These are phyloP conservation scores for Triticum monococcum DNA, from an alignment of 176 grass and related monocot species.

Conservation along the genomic window DNA sequence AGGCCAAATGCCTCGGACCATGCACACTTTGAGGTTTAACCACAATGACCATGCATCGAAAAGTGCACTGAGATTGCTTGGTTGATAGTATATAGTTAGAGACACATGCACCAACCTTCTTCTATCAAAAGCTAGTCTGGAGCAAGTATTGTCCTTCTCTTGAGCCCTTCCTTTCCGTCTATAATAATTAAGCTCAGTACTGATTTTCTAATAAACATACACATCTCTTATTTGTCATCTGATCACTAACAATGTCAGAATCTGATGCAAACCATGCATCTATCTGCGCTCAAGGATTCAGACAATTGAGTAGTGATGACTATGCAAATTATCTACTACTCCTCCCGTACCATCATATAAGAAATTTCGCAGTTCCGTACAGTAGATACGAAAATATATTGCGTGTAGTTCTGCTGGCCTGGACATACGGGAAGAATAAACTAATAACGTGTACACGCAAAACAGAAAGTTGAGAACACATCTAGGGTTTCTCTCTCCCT, in stretches of 20 bases:
- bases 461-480: too few relatives aligned
- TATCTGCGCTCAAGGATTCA: neutral
- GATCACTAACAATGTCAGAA: neutral
- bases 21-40: slow-evolving; percentile 51
- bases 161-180: neutral
- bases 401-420: too few relatives aligned
- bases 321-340: neutral
- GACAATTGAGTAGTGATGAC: neutral
- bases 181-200: too few relatives aligned
- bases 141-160: slow-evolving; percentile 19
- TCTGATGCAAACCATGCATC: neutral
- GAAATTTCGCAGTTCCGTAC: too few relatives aligned
- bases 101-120: slow-evolving; percentile 29
- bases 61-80: slow-evolving; percentile 10
- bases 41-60: slow-evolving; percentile 22
- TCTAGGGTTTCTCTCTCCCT: too few relatives aligned
- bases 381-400: too few relatives aligned
- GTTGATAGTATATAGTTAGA: slow-evolving; percentile 40
- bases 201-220: neutral
- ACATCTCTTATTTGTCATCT: neutral
- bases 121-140: slow-evolving; percentile 4
- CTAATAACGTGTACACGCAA: too few relatives aligned
- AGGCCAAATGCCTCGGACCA: slow-evolving; percentile 35
- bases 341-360: too few relatives aligned
- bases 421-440: too few relatives aligned